Percentiles rank a stretch among this genome's conserved stretches.
Evolutionary conservation across 257 asterid species (phyloP).

Genomic region (Cruciata laevipes): DNA sequence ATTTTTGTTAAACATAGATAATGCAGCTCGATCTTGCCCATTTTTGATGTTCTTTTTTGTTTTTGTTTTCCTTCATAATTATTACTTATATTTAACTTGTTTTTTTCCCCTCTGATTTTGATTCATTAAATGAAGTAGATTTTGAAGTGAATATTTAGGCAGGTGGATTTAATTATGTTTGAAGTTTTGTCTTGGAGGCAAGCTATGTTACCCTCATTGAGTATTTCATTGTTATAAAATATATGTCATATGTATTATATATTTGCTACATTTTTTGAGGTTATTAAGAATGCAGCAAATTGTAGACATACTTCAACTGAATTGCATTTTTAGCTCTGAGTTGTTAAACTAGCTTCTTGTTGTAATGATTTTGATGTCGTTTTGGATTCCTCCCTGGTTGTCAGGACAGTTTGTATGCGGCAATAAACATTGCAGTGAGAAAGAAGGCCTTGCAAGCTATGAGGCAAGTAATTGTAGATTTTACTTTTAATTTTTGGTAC

Average conservation of each 20-base stretch:
- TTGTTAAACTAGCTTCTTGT: not conserved
- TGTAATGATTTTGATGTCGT: not conserved
- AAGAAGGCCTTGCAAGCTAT: slow-evolving; percentile 76
- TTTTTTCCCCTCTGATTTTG: slow-evolving; percentile 1
- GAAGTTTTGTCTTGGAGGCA: not conserved
- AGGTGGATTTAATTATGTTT: not conserved
- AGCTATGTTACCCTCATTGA: not conserved
- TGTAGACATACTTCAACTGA: not conserved
- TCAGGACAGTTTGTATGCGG: slow-evolving; percentile 97
- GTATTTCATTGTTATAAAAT: not conserved
- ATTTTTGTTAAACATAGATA: not conserved
- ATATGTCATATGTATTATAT: no score
- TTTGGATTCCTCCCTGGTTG: slow-evolving; percentile 23
- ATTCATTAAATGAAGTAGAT: not conserved
- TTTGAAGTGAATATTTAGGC: not conserved
- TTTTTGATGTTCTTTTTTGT: not conserved
- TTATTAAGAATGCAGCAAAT: not conserved
- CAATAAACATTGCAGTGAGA: slow-evolving; percentile 71
- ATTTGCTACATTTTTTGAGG: not conserved
- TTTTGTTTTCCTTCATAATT: not conserved
- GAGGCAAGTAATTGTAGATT: slow-evolving; percentile 58
- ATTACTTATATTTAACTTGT: not conserved
- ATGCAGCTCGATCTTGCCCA: not conserved
- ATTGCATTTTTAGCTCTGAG: not conserved
- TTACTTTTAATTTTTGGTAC: slow-evolving; percentile 14